Evolutionary conservation across 2,329 filamentous ascomycete genomes (phyloP).

Genomic region (Penicillium sp.): DNA sequence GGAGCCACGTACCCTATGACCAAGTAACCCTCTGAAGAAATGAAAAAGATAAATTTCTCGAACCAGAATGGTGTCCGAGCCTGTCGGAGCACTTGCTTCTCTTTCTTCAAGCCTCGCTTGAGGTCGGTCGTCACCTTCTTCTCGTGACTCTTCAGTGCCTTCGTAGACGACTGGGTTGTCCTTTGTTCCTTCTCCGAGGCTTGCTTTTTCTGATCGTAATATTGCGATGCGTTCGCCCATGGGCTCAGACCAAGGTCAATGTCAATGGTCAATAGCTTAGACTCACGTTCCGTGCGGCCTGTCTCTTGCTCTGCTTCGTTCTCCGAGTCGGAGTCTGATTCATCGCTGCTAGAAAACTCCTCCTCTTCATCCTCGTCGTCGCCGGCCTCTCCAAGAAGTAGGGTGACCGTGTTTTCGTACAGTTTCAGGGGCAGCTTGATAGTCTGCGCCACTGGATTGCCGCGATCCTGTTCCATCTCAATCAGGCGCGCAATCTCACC

Average conservation of each 20-base stretch:
- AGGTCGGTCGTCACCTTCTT: slow-evolving; percentile 83
- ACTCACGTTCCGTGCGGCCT: slow-evolving; percentile 22
- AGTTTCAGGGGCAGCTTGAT: slow-evolving; percentile 87
- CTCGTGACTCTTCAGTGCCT: slow-evolving; percentile 84
- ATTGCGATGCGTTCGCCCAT: slow-evolving; percentile 86
- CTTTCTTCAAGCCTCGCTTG: slow-evolving; percentile 83
- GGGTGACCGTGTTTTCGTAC: slow-evolving; percentile 81
- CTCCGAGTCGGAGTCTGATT: slow-evolving; percentile 53
- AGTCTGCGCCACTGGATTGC: slow-evolving; percentile 80
- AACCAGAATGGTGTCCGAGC: slow-evolving; percentile 89
- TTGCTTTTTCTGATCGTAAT: slow-evolving; percentile 83
- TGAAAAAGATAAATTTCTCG: slow-evolving; percentile 94
- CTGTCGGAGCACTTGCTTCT: slow-evolving; percentile 81
- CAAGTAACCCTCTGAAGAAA: slow-evolving; percentile 92
- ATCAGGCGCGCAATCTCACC: slow-evolving; percentile 84
- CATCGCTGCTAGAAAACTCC: slow-evolving; percentile 60
- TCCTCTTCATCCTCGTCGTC: slow-evolving; percentile 65
- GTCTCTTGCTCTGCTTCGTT: slow-evolving; percentile 28
- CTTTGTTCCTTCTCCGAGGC: slow-evolving; percentile 86
- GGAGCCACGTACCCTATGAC: slow-evolving; percentile 62
- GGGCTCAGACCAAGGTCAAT: slow-evolving; percentile 78
- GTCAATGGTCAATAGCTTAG: slow-evolving; percentile 66
- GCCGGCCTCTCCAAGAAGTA: slow-evolving; percentile 71
- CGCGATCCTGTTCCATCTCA: slow-evolving; percentile 75
- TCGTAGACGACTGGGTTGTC: slow-evolving; percentile 75